These are phyloP conservation scores for Pseudocercospora crystallina DNA, from an alignment of 2,329 filamentous ascomycete genomes.

Conservation along the genomic window DNA sequence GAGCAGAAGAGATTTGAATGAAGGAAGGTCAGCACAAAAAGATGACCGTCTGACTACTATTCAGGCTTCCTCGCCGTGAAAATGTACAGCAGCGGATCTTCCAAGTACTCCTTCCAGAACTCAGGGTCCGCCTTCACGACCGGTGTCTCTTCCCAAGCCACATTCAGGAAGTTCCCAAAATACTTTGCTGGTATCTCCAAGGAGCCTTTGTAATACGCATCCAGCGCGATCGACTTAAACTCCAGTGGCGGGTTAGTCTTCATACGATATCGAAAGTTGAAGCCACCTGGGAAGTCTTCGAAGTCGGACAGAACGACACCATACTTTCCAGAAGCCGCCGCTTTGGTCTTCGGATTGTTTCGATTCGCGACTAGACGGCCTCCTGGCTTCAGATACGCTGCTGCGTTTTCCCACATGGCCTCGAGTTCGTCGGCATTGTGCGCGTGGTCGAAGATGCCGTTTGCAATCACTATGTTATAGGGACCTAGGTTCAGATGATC, in stretches of 20 bases:
- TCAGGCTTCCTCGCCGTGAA: slow-evolving; percentile 12
- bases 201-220: slow-evolving; percentile 9
- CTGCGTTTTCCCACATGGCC: slow-evolving; percentile 18
- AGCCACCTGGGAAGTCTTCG: neutral
- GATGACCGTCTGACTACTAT: neutral
- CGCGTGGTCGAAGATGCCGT: slow-evolving; percentile 21
- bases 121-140: slow-evolving; percentile 9
- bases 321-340: slow-evolving; percentile 13
- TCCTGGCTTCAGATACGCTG: slow-evolving; percentile 16
- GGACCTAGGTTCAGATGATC: slow-evolving; percentile 3
- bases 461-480: slow-evolving; percentile 23
- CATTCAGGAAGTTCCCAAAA: neutral
- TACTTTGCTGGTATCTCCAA: slow-evolving; percentile 10
- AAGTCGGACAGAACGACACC: slow-evolving; percentile 12
- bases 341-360: slow-evolving; percentile 3
- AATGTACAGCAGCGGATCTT: slow-evolving; percentile 15
- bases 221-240: slow-evolving; percentile 7
- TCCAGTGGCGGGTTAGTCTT: slow-evolving; percentile 10
- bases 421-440: slow-evolving; percentile 9
- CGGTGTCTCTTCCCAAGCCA: slow-evolving; percentile 10
- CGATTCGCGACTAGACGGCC: slow-evolving; percentile 16
- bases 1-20: too few species aligned
- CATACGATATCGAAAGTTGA: too few species aligned
- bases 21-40: too few species aligned
- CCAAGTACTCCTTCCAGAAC: slow-evolving; percentile 19